Conservation (phyloP, 2,329 filamentous ascomycete genomes). For the Xylariaceae sp. region DNA sequence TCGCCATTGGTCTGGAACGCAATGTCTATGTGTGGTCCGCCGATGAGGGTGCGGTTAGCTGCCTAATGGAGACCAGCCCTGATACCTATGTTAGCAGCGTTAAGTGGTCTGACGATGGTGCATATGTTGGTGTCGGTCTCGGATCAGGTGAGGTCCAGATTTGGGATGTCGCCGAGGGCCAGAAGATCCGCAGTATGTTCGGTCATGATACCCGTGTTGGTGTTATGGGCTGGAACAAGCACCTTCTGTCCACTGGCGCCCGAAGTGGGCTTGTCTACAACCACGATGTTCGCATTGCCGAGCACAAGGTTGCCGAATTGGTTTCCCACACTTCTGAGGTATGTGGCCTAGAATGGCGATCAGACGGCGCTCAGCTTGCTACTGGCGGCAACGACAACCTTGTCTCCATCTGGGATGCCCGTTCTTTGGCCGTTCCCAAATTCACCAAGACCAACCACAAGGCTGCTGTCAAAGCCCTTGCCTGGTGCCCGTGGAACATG, state of each 20-base stretch:
- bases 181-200: slow-evolving; percentile 97
- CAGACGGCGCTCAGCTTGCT: slow-evolving; percentile 92
- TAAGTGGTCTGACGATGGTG: slow-evolving; percentile 97
- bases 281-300: slow-evolving; percentile 94
- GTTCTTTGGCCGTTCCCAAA: slow-evolving; percentile 87
- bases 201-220: slow-evolving; percentile 95
- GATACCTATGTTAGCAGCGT: slow-evolving; percentile 98
- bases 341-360: slow-evolving; percentile 95
- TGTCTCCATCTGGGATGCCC: slow-evolving; percentile 98
- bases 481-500: slow-evolving; percentile 98
- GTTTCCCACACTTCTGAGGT: slow-evolving; percentile 97
- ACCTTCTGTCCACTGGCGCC: slow-evolving; percentile 89
- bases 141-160: slow-evolving; percentile 97
- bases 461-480: slow-evolving; percentile 94
- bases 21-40: slow-evolving; percentile 99
- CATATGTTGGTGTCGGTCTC: slow-evolving; percentile 92
- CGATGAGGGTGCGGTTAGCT: slow-evolving; percentile 84
- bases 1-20: slow-evolving; percentile 94
- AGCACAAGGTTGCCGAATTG: slow-evolving; percentile 97
- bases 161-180: slow-evolving; percentile 94
- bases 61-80: slow-evolving; percentile 77
- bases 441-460: slow-evolving; percentile 99
- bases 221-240: slow-evolving; percentile 99
- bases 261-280: slow-evolving; percentile 95
- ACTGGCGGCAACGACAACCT: slow-evolving; percentile 99